phyloP scores from a whole-genome alignment of 1,284 basidiomycete genomes.

The Pisolithus thermaeus region DNA sequence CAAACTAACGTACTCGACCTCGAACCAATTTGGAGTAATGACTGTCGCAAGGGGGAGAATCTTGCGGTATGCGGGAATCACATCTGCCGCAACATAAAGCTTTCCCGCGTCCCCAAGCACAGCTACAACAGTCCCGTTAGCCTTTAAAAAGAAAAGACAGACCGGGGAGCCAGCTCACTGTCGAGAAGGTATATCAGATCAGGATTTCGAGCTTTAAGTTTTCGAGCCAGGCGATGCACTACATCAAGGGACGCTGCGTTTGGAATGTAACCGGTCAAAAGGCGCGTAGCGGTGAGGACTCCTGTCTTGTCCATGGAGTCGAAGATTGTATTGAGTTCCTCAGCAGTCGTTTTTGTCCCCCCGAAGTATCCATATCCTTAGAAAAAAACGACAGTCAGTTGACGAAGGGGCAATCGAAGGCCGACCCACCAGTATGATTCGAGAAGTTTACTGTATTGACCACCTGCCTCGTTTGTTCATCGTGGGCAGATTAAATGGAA shows the following conservation, averaged over 20 bases:
- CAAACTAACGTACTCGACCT: slow-evolving; percentile 74
- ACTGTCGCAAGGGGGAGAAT: slow-evolving; percentile 82
- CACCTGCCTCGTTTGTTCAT: slow-evolving; percentile 47
- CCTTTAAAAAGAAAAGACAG: slow-evolving; percentile 2
- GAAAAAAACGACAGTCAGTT: background rate
- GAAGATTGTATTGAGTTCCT: slow-evolving; percentile 67
- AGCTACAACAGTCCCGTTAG: slow-evolving; percentile 35
- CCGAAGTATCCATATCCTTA: slow-evolving; percentile 74
- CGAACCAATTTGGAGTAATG: slow-evolving; percentile 98
- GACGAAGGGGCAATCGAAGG: background rate
- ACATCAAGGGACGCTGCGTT: slow-evolving; percentile 73
- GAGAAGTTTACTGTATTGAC: slow-evolving; percentile 95
- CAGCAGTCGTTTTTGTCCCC: slow-evolving; percentile 67
- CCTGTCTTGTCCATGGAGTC: slow-evolving; percentile 63
- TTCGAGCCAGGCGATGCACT: slow-evolving; percentile 60
- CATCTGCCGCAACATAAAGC: slow-evolving; percentile 85
- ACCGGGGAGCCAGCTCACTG: slow-evolving; percentile 52
- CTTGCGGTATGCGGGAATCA: slow-evolving; percentile 82
- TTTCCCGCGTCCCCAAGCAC: slow-evolving; percentile 88
- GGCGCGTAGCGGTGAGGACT: slow-evolving; percentile 54
- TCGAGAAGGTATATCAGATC: slow-evolving; percentile 82
- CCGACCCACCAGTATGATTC: slow-evolving; percentile 80
- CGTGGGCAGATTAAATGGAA: background rate
- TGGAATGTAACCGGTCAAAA: slow-evolving; percentile 88
- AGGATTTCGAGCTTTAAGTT: slow-evolving; percentile 52